Evolutionary conservation across 2,329 filamentous ascomycete species (phyloP).

Genomic region (Alternaria postmessia): DNA sequence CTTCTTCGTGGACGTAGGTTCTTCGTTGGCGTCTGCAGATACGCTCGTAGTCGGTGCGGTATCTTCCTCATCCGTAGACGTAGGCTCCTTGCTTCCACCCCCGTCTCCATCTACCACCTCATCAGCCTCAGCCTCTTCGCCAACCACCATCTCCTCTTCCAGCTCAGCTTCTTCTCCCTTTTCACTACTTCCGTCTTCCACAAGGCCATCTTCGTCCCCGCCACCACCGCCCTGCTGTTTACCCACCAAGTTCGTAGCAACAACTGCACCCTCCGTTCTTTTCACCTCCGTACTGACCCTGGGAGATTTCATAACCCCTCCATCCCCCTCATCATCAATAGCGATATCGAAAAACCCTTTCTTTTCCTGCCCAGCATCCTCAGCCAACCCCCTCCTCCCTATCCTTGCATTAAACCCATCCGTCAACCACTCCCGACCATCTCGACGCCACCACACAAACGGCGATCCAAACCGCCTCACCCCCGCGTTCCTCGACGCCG

Average conservation of each 20-base stretch:
- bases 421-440: background rate
- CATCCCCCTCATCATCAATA: background rate
- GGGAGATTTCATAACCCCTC: background rate
- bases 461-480: background rate
- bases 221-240: background rate
- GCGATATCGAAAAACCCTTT: background rate
- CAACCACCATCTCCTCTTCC: background rate
- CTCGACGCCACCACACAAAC: background rate
- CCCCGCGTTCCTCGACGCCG: background rate
- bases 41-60: background rate
- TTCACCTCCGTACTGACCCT: rapidly evolving
- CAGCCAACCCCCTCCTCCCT: background rate
- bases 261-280: background rate
- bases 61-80: background rate
- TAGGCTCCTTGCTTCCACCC: background rate
- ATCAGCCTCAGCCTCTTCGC: background rate
- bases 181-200: background rate
- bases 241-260: background rate
- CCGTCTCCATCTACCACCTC: background rate
- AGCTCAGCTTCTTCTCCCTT: too few species aligned
- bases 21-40: background rate
- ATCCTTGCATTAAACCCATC: background rate
- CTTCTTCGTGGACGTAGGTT: background rate
- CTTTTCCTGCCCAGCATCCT: background rate
- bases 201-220: background rate